Conservation (phyloP, 768 basidiomycete species). For the Kwoniella shandongensis region DNA sequence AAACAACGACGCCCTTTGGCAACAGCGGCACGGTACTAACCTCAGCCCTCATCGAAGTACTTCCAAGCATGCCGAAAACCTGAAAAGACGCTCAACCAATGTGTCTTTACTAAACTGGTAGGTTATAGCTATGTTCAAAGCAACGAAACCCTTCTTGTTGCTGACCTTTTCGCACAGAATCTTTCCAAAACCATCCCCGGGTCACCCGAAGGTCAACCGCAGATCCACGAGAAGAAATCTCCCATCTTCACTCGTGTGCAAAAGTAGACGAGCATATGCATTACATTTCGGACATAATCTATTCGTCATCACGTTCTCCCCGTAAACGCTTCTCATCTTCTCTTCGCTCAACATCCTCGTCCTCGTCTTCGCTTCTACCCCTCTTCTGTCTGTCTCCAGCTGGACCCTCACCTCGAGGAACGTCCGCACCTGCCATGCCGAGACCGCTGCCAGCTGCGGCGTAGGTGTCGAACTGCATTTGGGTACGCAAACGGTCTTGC, state of each 20-base stretch:
- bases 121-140: conserved; percentile 51
- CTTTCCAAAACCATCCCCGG: conserved; percentile 89
- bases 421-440: conserved; percentile 43
- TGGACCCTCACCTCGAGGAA: conserved; percentile 38
- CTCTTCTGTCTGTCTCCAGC: conserved; percentile 33
- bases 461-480: conserved; percentile 49
- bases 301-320: conserved; percentile 44
- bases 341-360: conserved; percentile 33
- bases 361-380: conserved; percentile 44
- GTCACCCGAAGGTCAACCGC: conserved; percentile 73
- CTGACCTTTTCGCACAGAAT: conserved; percentile 61
- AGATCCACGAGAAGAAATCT: conserved; percentile 81
- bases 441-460: conserved; percentile 36
- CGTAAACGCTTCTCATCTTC: conserved; percentile 43
- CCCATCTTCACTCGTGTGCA: conserved; percentile 81
- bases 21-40: not conserved
- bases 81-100: conserved; percentile 83
- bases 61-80: conserved; percentile 84
- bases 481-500: conserved; percentile 39
- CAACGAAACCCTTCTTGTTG: too few relatives aligned
- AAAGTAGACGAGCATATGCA: conserved; percentile 59
- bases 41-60: conserved; percentile 60
- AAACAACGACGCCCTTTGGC: too few relatives aligned
- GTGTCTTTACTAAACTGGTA: conserved; percentile 95
- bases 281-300: conserved; percentile 2